These are phyloP conservation scores for Dactylis glomerata DNA, from an alignment of 176 grass and related monocot genomes.

Conservation along the genomic window DNA sequence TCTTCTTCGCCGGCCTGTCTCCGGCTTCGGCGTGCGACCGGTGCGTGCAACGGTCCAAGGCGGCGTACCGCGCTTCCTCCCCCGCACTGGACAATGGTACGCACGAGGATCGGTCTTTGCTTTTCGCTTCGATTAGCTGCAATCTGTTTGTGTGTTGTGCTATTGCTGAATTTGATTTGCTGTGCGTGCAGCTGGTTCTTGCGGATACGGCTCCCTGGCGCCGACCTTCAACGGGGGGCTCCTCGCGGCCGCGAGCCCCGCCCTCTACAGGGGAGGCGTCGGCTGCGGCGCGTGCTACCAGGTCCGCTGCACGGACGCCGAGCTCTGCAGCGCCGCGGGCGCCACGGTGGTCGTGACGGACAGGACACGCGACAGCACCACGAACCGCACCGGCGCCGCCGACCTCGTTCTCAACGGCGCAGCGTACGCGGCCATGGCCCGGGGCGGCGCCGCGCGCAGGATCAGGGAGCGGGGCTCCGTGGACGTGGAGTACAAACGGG, in stretches of 20 bases:
- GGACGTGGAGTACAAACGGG: slow-evolving; percentile 69
- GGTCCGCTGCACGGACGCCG: slow-evolving; percentile 55
- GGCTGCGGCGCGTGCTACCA: slow-evolving; percentile 75
- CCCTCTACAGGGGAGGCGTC: slow-evolving; percentile 58
- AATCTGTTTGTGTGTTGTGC: background rate
- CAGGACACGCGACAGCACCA: slow-evolving; percentile 3
- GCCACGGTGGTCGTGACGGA: slow-evolving; percentile 64
- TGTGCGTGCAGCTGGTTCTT: slow-evolving; percentile 49
- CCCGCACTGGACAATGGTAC: slow-evolving; percentile 39
- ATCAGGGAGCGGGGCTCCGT: slow-evolving; percentile 42
- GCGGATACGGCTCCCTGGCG: slow-evolving; percentile 65
- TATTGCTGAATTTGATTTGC: background rate
- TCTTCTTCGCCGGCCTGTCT: background rate
- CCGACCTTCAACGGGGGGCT: slow-evolving; percentile 44
- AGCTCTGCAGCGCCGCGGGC: slow-evolving; percentile 59
- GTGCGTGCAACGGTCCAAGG: slow-evolving; percentile 54
- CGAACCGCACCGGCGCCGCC: background rate
- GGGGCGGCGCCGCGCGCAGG: background rate
- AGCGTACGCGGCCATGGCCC: slow-evolving; percentile 66
- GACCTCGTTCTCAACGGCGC: slow-evolving; percentile 47
- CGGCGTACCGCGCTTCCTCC: slow-evolving; percentile 37
- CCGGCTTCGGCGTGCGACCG: slow-evolving; percentile 34
- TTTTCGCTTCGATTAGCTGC: background rate
- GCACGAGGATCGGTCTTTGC: background rate
- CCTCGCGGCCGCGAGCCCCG: slow-evolving; percentile 50